Percentiles rank a stretch among this genome's conserved stretches.
These are phyloP conservation scores for Murraya koenigii DNA, from an alignment of 345 rosid genomes.

Conservation along the genomic window DNA sequence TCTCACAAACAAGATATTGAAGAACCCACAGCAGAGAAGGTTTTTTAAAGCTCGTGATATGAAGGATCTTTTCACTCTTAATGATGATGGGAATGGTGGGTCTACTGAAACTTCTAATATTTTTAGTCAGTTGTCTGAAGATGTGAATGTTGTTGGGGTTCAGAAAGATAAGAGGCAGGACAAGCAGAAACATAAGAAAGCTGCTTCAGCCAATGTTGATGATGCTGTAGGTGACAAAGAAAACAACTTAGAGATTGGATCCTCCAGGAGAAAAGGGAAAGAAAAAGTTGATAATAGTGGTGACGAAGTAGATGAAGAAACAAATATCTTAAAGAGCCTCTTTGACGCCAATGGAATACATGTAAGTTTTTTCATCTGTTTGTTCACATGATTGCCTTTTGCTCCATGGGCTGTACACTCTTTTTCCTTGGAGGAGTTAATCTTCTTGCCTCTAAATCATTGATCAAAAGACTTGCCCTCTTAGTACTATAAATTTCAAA, in stretches of 20 bases:
- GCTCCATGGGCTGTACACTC: neutral
- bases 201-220: constrained; percentile 22
- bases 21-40: constrained; percentile 94
- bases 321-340: constrained; percentile 73
- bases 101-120: constrained; percentile 86
- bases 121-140: constrained; percentile 79
- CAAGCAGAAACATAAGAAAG: constrained; percentile 23
- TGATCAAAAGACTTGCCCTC: neutral
- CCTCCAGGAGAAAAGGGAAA: constrained; percentile 42
- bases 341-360: constrained; percentile 86
- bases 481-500: neutral
- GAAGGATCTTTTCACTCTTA: constrained; percentile 83
- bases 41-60: constrained; percentile 95
- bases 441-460: neutral
- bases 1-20: constrained; percentile 87
- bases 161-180: constrained; percentile 34
- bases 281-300: constrained; percentile 40
- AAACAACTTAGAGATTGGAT: constrained; percentile 27
- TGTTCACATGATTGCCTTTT: neutral
- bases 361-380: constrained; percentile 44
- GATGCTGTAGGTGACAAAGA: constrained; percentile 25
- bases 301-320: constrained; percentile 63
- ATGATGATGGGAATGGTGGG: constrained; percentile 63
- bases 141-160: constrained; percentile 59
- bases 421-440: neutral